Conservation (phyloP, 768 basidiomycete genomes). For the Termitomyces sp. region DNA sequence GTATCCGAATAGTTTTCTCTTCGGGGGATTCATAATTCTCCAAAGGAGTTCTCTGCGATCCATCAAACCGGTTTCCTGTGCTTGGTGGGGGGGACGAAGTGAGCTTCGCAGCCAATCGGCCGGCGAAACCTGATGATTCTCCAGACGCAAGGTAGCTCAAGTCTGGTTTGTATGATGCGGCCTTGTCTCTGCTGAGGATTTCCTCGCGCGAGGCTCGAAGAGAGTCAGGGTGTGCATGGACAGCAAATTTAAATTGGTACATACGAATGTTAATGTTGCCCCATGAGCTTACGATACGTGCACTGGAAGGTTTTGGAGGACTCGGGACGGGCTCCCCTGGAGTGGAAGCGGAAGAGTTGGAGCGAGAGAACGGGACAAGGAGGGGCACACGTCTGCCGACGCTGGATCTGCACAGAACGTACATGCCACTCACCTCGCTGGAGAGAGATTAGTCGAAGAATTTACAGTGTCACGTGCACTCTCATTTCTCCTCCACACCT, state of each 20-base stretch:
- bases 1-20: not conserved
- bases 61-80: not conserved
- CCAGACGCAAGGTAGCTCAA: slow-evolving; percentile 23
- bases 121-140: slow-evolving; percentile 17
- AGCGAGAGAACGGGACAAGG: slow-evolving; percentile 1
- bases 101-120: slow-evolving; percentile 13
- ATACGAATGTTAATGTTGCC: slow-evolving; percentile 28
- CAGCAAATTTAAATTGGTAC: slow-evolving; percentile 8
- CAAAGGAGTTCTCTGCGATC: not conserved
- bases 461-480: slow-evolving; percentile 9
- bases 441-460: not conserved
- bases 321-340: not conserved
- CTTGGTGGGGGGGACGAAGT: not conserved
- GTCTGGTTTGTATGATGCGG: slow-evolving; percentile 15
- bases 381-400: slow-evolving; percentile 2
- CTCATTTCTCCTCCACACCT: not conserved
- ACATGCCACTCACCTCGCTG: slow-evolving; percentile 2
- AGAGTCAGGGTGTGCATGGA: not conserved
- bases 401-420: slow-evolving; percentile 8
- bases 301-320: slow-evolving; percentile 1
- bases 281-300: slow-evolving; percentile 17
- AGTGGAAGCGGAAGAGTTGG: slow-evolving; percentile 1
- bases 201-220: slow-evolving; percentile 13
- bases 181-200: slow-evolving; percentile 3
- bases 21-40: not conserved